phyloP scores from a whole-genome alignment of 2,329 filamentous ascomycete species.

The Bipolaris zeicola region DNA sequence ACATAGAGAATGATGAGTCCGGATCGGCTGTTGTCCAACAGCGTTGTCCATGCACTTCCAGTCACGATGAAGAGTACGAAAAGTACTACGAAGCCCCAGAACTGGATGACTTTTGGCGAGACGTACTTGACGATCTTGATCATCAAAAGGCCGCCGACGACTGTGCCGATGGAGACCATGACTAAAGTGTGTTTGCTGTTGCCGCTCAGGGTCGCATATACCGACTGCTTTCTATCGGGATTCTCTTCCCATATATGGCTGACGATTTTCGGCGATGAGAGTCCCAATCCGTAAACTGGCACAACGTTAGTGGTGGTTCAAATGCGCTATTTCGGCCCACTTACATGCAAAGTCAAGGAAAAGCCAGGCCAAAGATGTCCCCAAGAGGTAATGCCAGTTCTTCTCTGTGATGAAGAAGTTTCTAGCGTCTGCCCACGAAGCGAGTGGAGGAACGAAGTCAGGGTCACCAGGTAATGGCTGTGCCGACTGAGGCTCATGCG shows the following conservation, averaged over 20 bases:
- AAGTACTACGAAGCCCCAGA: constrained; percentile 42
- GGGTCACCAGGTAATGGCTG: constrained; percentile 45
- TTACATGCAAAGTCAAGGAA: constrained; percentile 45
- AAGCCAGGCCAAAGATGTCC: constrained; percentile 45
- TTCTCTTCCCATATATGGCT: constrained; percentile 41
- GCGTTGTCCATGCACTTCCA: constrained; percentile 38
- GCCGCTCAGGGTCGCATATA: constrained; percentile 33
- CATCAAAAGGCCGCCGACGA: constrained; percentile 39
- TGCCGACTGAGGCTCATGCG: not conserved
- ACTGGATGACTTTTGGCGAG: constrained; percentile 41
- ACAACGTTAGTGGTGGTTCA: not conserved
- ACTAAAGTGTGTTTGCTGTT: constrained; percentile 42
- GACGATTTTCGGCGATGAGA: constrained; percentile 45
- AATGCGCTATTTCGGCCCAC: not conserved
- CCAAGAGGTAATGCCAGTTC: constrained; percentile 47
- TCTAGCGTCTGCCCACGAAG: constrained; percentile 40
- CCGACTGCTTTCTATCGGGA: constrained; percentile 13
- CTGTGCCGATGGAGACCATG: constrained; percentile 43
- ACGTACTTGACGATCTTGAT: constrained; percentile 44
- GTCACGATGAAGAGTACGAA: constrained; percentile 43
- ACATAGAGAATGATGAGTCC: constrained; percentile 42
- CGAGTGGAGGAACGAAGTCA: constrained; percentile 53
- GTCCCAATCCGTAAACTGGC: constrained; percentile 40
- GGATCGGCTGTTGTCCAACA: constrained; percentile 32
- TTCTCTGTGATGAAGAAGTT: constrained; percentile 43